Percentiles rank a stretch among this genome's conserved stretches.
phyloP scores from a whole-genome alignment of 2,329 filamentous ascomycete genomes.

The Sclerotinia trifoliorum region DNA sequence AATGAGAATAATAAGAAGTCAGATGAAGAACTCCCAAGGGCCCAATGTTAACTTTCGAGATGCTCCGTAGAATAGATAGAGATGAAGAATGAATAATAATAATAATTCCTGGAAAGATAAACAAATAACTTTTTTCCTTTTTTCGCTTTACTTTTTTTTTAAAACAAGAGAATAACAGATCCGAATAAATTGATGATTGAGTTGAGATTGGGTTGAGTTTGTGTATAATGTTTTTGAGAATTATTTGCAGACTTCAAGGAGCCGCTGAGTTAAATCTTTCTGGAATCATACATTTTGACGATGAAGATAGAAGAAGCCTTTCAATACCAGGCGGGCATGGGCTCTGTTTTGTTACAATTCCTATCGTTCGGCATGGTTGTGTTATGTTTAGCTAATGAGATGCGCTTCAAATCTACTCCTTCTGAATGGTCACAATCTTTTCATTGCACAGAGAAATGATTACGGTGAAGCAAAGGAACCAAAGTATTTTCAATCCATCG shows the following conservation, averaged over 20 bases:
- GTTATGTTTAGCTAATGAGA: constrained; percentile 8
- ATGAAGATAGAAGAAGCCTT: constrained; percentile 27
- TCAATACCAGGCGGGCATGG: constrained; percentile 26
- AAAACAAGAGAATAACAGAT: neutral
- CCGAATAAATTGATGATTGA: neutral
- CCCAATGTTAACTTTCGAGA: neutral
- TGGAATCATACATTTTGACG: constrained; percentile 37
- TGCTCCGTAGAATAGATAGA: neutral
- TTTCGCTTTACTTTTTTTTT: neutral
- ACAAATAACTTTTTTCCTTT: neutral
- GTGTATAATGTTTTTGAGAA: constrained; percentile 15
- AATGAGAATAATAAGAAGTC: neutral
- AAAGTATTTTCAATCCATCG: neutral
- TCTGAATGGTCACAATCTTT: neutral
- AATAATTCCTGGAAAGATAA: neutral
- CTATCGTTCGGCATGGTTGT: neutral
- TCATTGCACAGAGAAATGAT: neutral
- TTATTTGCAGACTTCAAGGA: constrained; percentile 38
- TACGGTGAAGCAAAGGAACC: neutral
- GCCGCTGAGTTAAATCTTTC: constrained; percentile 35
- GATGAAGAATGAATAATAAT: too few relatives aligned
- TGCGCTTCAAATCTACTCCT: neutral
- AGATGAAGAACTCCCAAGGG: neutral
- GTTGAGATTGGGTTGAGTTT: constrained; percentile 1
- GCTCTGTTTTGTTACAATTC: constrained; percentile 23